These are phyloP conservation scores for Cordyceps cicadae DNA, from an alignment of 2,329 filamentous ascomycete species.

Conservation along the genomic window DNA sequence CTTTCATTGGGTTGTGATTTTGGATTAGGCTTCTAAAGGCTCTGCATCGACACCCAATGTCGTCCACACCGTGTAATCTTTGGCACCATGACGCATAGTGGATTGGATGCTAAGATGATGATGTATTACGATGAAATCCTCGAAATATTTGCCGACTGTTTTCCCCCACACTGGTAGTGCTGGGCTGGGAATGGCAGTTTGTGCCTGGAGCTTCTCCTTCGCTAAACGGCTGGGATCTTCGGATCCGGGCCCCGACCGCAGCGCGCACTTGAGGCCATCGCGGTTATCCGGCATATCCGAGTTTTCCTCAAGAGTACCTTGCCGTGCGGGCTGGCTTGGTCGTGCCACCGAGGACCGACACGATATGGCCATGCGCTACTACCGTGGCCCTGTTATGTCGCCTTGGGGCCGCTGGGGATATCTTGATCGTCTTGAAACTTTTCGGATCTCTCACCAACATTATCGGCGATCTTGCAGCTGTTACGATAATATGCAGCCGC, in stretches of 20 bases:
- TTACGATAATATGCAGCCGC: conserved; percentile 61
- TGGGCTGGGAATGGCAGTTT: background rate
- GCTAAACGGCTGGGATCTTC: conserved; percentile 37
- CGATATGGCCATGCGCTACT: conserved; percentile 32
- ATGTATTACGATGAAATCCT: background rate
- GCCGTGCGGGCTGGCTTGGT: conserved; percentile 30
- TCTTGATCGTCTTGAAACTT: conserved; percentile 1
- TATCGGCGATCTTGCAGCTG: conserved; percentile 53
- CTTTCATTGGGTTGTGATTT: background rate
- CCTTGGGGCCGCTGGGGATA: conserved; percentile 11
- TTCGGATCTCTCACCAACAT: conserved; percentile 38
- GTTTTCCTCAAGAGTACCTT: conserved; percentile 32
- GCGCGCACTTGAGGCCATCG: conserved; percentile 30
- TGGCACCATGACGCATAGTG: background rate
- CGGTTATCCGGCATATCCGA: conserved; percentile 25
- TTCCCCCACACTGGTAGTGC: background rate
- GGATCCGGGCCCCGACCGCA: conserved; percentile 36
- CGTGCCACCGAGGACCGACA: conserved; percentile 24
- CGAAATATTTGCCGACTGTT: background rate
- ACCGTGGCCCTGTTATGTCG: conserved; percentile 10
- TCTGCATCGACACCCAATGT: background rate
- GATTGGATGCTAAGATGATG: background rate
- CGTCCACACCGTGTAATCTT: background rate
- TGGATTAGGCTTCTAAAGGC: background rate
- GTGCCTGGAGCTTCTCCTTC: conserved; percentile 32